Evolutionary conservation across 2,329 filamentous ascomycete genomes (phyloP).

Genomic region (Cercospora sesami): DNA sequence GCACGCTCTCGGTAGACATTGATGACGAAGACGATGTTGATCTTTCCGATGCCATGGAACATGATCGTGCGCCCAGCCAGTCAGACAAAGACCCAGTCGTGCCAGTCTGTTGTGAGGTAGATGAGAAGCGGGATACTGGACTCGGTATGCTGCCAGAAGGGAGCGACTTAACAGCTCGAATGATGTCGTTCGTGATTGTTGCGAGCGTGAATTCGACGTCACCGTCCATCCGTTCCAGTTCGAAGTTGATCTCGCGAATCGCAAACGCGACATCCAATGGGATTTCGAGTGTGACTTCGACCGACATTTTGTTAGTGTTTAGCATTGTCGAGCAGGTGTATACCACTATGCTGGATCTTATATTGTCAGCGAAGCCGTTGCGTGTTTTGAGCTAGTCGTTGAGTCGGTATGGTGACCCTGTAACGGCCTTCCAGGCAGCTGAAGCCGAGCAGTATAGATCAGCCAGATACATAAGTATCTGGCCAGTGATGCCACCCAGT

Average conservation of each 20-base stretch:
- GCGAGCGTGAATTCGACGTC: conserved; percentile 20
- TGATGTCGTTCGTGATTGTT: conserved; percentile 19
- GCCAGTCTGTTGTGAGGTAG: neutral
- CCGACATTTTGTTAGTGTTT: conserved; percentile 5
- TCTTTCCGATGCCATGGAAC: conserved; percentile 4
- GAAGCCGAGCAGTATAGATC: neutral
- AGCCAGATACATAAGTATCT: neutral
- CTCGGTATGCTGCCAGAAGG: conserved; percentile 11
- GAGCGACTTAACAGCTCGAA: conserved; percentile 19
- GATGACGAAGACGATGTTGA: conserved; percentile 5
- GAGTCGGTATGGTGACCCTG: conserved; percentile 14
- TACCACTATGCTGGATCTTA: neutral
- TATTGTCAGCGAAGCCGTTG: conserved; percentile 4
- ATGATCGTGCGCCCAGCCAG: conserved; percentile 3
- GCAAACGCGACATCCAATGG: conserved; percentile 16
- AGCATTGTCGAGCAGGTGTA: neutral
- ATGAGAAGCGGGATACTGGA: neutral
- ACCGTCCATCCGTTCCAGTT: conserved; percentile 16
- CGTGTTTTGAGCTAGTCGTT: conserved; percentile 14
- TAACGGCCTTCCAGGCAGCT: conserved; percentile 14
- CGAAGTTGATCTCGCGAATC: conserved; percentile 19
- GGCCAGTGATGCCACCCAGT: neutral
- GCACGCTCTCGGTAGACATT: conserved; percentile 1
- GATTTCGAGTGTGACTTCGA: conserved; percentile 14
- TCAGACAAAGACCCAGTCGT: neutral